A percentile compares a stretch with the other conserved stretches of the same genome.
These are phyloP conservation scores for Albophoma yamanashiensis DNA, from an alignment of 2,329 filamentous ascomycete genomes.

Conservation along the genomic window DNA sequence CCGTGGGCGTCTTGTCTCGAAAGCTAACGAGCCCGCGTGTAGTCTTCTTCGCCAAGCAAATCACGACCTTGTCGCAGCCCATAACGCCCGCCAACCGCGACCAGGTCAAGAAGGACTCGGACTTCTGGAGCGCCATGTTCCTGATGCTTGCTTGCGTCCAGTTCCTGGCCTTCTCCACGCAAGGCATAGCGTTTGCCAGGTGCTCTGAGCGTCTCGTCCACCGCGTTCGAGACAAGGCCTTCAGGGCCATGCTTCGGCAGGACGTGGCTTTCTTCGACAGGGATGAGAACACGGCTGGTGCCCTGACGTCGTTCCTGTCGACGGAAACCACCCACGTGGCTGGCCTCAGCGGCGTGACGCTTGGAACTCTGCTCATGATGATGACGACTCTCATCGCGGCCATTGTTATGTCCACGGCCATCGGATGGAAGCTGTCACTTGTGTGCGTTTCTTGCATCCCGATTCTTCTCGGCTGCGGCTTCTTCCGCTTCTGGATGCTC, in stretches of 20 bases:
- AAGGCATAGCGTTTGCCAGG: conserved; percentile 68
- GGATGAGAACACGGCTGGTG: conserved; percentile 81
- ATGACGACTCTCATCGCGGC: conserved; percentile 68
- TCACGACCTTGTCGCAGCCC: conserved; percentile 53
- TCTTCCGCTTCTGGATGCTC: conserved; percentile 77
- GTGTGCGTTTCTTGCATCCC: conserved; percentile 75
- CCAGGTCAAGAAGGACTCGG: conserved; percentile 56
- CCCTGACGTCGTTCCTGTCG: conserved; percentile 78
- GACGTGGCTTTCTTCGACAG: conserved; percentile 88
- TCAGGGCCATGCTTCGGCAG: conserved; percentile 81
- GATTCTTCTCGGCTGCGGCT: conserved; percentile 68
- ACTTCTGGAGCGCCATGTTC: conserved; percentile 87
- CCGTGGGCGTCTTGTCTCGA: background rate
- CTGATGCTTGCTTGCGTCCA: conserved; percentile 70
- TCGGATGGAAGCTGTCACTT: conserved; percentile 81
- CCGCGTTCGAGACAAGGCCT: conserved; percentile 70
- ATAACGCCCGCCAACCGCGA: conserved; percentile 38
- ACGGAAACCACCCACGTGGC: conserved; percentile 84
- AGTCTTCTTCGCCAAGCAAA: conserved; percentile 83
- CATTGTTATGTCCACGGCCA: conserved; percentile 56
- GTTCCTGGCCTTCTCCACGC: conserved; percentile 55
- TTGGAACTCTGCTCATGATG: conserved; percentile 78
- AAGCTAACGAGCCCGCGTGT: conserved; percentile 22
- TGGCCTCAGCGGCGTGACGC: conserved; percentile 75
- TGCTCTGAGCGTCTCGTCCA: conserved; percentile 82